phyloP scores from a whole-genome alignment of 371 early-diverging fungal genomes.

The Encephalitozoon cuniculi region DNA sequence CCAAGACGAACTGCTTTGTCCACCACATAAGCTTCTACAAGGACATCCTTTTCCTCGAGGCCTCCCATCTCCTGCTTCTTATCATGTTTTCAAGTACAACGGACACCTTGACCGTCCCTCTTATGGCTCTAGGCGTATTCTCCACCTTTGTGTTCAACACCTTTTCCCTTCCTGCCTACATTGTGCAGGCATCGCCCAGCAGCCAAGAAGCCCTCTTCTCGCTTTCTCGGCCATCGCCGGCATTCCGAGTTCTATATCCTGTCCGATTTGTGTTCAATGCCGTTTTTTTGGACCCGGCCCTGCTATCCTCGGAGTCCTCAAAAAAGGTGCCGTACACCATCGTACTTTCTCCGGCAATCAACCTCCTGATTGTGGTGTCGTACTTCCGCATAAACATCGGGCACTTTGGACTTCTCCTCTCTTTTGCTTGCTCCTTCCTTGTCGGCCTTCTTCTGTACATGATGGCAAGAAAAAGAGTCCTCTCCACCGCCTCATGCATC shows the following conservation, averaged over 20 bases:
- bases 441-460: background rate
- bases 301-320: background rate
- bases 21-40: constrained; percentile 12
- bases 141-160: background rate
- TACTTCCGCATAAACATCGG: background rate
- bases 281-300: background rate
- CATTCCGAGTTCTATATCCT: background rate
- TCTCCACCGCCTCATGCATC: background rate
- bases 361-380: background rate
- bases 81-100: background rate
- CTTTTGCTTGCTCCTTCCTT: background rate
- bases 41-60: constrained; percentile 4
- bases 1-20: background rate
- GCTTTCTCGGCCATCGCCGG: background rate
- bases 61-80: background rate
- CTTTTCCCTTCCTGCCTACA: background rate
- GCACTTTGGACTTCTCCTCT: background rate
- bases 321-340: background rate
- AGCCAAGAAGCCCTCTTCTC: background rate
- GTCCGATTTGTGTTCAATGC: background rate
- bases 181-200: background rate
- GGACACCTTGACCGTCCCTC: background rate
- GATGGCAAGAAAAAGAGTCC: background rate
- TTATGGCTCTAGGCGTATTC: background rate
- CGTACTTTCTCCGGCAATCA: background rate